phyloP scores from a whole-genome alignment of 768 basidiomycete species.

The Phanerodontia chrysosporium region DNA sequence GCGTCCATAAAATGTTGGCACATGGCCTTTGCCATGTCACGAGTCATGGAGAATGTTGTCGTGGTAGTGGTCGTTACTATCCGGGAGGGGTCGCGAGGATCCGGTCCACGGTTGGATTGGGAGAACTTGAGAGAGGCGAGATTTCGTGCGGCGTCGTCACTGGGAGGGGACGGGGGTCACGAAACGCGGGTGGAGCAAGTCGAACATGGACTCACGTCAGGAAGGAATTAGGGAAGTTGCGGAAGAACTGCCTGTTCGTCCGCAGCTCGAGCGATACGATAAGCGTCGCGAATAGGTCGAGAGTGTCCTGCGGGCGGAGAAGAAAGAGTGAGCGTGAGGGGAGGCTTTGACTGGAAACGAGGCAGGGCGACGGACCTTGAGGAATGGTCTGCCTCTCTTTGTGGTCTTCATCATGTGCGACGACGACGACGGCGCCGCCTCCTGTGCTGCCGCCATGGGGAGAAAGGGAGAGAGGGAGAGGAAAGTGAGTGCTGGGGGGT shows the following conservation, averaged over 20 bases:
- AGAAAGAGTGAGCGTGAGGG: background rate
- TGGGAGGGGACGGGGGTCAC: conserved; percentile 29
- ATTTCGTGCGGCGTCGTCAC: conserved; percentile 93
- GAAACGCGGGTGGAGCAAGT: conserved; percentile 12
- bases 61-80: conserved; percentile 99
- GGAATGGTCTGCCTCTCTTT: conserved; percentile 88
- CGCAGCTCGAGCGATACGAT: conserved; percentile 88
- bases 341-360: conserved; percentile 3
- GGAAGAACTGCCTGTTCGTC: conserved; percentile 94
- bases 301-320: conserved; percentile 68
- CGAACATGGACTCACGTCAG: conserved; percentile 67
- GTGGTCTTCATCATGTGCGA: conserved; percentile 99
- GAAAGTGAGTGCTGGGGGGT: conserved; percentile 4
- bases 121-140: conserved; percentile 96
- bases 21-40: conserved; percentile 99
- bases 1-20: conserved; percentile 99
- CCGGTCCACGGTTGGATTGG: conserved; percentile 96
- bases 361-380: conserved; percentile 57
- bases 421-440: conserved; percentile 49
- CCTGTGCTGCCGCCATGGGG: conserved; percentile 37
- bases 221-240: conserved; percentile 91
- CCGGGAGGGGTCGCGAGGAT: conserved; percentile 95
- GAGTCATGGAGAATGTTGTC: conserved; percentile 98
- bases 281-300: conserved; percentile 96
- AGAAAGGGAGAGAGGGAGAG: conserved; percentile 17